Conservation (phyloP, 495 filamentous ascomycete genomes). For the Podospora pseudocomata region DNA sequence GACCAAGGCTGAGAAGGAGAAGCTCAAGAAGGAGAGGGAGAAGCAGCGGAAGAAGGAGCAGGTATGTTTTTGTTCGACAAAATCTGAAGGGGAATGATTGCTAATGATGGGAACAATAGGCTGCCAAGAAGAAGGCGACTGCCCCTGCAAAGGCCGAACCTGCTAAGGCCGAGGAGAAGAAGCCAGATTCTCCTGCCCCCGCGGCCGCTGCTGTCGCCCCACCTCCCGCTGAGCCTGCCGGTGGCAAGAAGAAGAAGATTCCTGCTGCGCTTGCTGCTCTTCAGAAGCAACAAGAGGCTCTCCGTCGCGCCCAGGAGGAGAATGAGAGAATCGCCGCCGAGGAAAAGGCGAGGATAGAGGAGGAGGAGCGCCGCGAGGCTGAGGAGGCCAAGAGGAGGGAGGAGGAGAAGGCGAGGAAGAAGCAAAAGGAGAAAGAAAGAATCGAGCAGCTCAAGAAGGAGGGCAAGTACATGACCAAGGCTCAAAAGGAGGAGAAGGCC, state of each 20-base stretch:
- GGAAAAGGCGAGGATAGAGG: slow-evolving; percentile 68
- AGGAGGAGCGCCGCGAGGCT: slow-evolving; percentile 60
- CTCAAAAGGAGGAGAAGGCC: slow-evolving; percentile 82
- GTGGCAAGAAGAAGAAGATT: slow-evolving; percentile 86
- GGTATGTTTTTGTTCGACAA: slow-evolving; percentile 40
- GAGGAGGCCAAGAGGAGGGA: slow-evolving; percentile 61
- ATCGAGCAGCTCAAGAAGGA: slow-evolving; percentile 94
- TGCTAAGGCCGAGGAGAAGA: slow-evolving; percentile 48
- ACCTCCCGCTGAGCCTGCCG: slow-evolving; percentile 43
- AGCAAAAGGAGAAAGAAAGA: slow-evolving; percentile 93
- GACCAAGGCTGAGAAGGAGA: slow-evolving; percentile 95
- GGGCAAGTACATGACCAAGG: slow-evolving; percentile 91
- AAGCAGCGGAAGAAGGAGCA: slow-evolving; percentile 94
- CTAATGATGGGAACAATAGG: slow-evolving; percentile 38
- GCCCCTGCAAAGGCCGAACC: slow-evolving; percentile 51
- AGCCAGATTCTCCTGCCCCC: slow-evolving; percentile 28
- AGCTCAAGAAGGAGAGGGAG: slow-evolving; percentile 89
- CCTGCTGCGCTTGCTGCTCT: slow-evolving; percentile 73
- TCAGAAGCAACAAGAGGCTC: slow-evolving; percentile 88
- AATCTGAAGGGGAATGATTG: neutral
- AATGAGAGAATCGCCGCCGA: slow-evolving; percentile 63
- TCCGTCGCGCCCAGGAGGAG: slow-evolving; percentile 72
- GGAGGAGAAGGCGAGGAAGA: slow-evolving; percentile 65
- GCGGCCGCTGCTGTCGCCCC: slow-evolving; percentile 34
- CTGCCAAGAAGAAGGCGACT: slow-evolving; percentile 65